Evolutionary conservation across 1,284 basidiomycete species (phyloP), one percentile per base, ranked within the genome.

Genomic region (Naganishia sp.): DNA sequence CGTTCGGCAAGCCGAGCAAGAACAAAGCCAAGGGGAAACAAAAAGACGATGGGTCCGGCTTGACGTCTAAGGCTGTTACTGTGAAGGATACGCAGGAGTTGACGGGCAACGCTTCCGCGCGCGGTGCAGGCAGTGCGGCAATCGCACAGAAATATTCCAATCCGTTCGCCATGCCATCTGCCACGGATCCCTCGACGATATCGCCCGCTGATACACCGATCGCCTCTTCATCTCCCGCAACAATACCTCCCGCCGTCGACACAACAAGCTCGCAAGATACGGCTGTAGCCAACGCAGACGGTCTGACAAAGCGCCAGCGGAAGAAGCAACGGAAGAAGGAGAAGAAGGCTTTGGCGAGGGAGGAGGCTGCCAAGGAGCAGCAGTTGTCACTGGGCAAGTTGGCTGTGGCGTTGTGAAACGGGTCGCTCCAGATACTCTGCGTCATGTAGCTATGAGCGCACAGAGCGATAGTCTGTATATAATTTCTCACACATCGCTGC

Each of bases 241-340:
- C 31, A 50, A 42, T 21, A 33, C 25, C 31, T 13, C 28, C 23
- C 13, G 9, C 21, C 18, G 25, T 3, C 3, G 25, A 21, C 6
- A 15, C 36, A n/a, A n/a, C 11, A 28, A n/a, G 18, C 10, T 18
- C 3, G 9, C 21, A 21, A 21, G 36, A 52, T 16, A 7, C 59
- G 1, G 42, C 9, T 16, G 6, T 21, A 25, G 13, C 21, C 21
- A 36, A 25, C 5, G n/a, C 46, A 2, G 59, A 61, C 36, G 21
- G 16, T 16, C 23, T 61, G n/a, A 48, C 59, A 42, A 61, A 61
- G 36, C 43, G 39, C 9, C 48, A 61, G 42, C 59, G 59, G 48
- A 61, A 61, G 23, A 61, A 61, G 36, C 59, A 52, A 28, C 59
- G 59, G 11, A 61, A 61, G 39, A 61, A 61, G 59, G 59, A 61